Base-by-base conservation (phyloP, 305 asterid species). In the Nicotiana rustica region DNA sequence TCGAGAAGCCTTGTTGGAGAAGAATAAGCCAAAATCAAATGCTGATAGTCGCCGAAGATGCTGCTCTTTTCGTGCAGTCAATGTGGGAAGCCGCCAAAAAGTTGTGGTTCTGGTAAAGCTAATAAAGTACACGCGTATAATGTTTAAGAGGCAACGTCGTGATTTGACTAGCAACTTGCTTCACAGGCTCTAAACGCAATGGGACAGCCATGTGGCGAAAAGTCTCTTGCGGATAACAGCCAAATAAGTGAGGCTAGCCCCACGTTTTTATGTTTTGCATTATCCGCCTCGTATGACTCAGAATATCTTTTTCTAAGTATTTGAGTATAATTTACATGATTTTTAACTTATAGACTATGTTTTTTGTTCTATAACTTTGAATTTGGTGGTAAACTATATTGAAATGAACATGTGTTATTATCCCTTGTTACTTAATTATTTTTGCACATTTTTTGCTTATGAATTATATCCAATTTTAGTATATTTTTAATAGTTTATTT, bases 1-100 rank as follows among this genome's bases (percentile, higher is more conserved):
- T 21, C 90, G 52, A 69, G 97, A 92, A 84, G 87, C 92, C 41
- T 88, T 96, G 86, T 86, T 96, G 85, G 97, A 92, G 69, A 92
- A 92, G 90, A 85, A 71, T 84, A 87, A 84, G 86, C 85, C 90
- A 78, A 81, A 83, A 83, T 66, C 89, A 70, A 87, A 81, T 19
- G 64, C 86, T 78, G 87, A 57, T 70, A 62, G 83, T 80, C 87
- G 91, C 79, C 89, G 93, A 81, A 91, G 86, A 85, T 93, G 97
- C 86, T 94, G 91, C 88, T 83, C 92, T 79, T 86, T 91, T 79
- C 86, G 92, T 82, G 88, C 86, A 12, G 66, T 84, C 62, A 91
- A 67, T 81, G 84, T 92, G 56, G 97, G 99, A 84, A 92, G 98
- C 91, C 98, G 97, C 78, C 99, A 96, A 82, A 96, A 91, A 91